Evolutionary conservation across 1,284 basidiomycete species (phyloP), one percentile per base, ranked within the genome.

Genomic region (Cryptococcus maquisensis): DNA sequence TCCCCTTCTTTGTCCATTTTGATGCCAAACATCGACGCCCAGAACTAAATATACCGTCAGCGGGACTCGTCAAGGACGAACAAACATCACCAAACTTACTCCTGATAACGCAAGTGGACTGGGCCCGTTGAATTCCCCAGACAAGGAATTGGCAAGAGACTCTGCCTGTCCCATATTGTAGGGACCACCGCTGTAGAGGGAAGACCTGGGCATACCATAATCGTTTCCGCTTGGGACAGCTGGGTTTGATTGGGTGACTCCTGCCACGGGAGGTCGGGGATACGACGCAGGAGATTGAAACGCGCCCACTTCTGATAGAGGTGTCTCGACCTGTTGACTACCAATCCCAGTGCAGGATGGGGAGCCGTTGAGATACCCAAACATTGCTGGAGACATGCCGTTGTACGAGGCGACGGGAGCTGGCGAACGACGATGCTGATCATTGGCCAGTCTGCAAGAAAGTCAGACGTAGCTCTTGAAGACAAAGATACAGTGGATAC

Each of bases 21-120:
- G 55, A 74, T 72, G 38, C 69, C 68, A 61, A 74, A 74, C 69
- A 74, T 71, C 48, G 52, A 60, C 7, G 72, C 72, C 72, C 72
- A 74, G 55, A 72, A 67, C 64, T 69, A 53, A 2, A 23, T 12
- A 47, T 49, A 7, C 15, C n/a, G n/a, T 47, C 47, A 53, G 38
- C 35, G 2, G 15, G 28, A 45, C 18, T 47, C 39, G 15, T 23
- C 12, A n/a, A 8, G 7, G 4, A 21, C 12, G 32, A 24, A 21
- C n/a, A 5, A 28, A 28, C 6, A 32, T 6, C 28, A 8, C 23
- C 9, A 26, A 7, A 54, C 62, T 55, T 54, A 69, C 62, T 24
- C 63, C 55, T 9, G 70, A 63, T 15, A 72, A 55, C 5, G 58
- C 63, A 7, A 68, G 42, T 4, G 59, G 58, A 36, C 67, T 66